These are phyloP conservation scores for Kuraishia hungarica DNA, from an alignment of 805 yeast species.

Conservation along the genomic window DNA sequence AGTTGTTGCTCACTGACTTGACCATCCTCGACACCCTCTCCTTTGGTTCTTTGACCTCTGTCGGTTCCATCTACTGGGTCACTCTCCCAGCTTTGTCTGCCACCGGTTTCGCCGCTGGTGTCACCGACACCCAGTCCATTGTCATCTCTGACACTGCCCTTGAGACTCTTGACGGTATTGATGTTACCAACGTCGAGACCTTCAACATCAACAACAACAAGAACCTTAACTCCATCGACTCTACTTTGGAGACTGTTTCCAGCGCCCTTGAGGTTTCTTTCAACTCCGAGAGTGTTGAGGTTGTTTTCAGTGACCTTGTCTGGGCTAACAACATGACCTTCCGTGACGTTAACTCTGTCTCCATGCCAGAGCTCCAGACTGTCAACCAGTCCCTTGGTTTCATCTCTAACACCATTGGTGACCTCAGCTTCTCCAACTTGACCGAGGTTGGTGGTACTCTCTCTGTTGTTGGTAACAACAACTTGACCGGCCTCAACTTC, in stretches of 20 bases:
- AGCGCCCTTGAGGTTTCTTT: constrained; percentile 70
- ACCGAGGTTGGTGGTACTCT: constrained; percentile 72
- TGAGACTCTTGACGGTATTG: constrained; percentile 59
- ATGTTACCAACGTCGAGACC: constrained; percentile 34
- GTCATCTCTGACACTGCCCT: constrained; percentile 68
- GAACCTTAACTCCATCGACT: constrained; percentile 62
- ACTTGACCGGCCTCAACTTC: constrained; percentile 63
- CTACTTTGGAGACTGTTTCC: constrained; percentile 67
- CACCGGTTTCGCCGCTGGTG: constrained; percentile 61
- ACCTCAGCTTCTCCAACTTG: constrained; percentile 46
- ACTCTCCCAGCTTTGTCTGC: constrained; percentile 78
- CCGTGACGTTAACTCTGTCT: constrained; percentile 69
- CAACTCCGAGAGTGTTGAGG: constrained; percentile 74
- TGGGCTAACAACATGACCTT: constrained; percentile 88
- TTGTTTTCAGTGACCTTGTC: constrained; percentile 56
- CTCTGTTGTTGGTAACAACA: constrained; percentile 63
- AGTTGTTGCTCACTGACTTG: constrained; percentile 51
- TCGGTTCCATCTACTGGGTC: constrained; percentile 70
- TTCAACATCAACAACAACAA: constrained; percentile 90
- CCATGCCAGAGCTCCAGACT: constrained; percentile 55
- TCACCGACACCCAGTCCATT: constrained; percentile 66
- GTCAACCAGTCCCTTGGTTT: constrained; percentile 82
- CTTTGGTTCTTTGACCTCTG: constrained; percentile 72
- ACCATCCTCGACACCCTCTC: constrained; percentile 60
- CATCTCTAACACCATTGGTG: constrained; percentile 59